Base-by-base conservation (phyloP, 2,329 filamentous ascomycete species). In the Penicillium corylophilum region DNA sequence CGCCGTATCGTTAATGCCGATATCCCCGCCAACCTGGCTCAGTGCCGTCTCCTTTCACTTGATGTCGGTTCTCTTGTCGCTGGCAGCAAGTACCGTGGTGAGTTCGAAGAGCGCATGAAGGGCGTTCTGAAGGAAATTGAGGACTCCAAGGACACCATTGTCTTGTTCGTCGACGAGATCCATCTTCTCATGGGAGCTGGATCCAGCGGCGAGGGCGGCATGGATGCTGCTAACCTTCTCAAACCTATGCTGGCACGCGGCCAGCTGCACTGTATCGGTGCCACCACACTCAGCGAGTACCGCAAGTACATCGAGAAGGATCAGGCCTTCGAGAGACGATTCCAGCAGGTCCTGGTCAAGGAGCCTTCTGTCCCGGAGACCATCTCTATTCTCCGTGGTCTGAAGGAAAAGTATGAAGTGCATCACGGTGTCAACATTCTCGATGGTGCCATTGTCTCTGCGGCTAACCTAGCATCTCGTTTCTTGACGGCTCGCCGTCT, bases 21-120 rank as follows among this genome's bases (percentile, higher is more conserved):
- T 79, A 91, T 99, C 3, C 94, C 94, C 31, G 91, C 95, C 70
- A 96, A 96, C 65, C 80, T 99, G 48, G 91, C 94, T 46, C 87
- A 90, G 53, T 99, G 94, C 82, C 94, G 89, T 72, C 81, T 99
- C 54, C 85, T 99, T 50, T 96, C 94, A 4, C 85, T 99, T 41
- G 94, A 99, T 67, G 93, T 99, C 43, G 94, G 94, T 64, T 89
- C 93, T 22, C 80, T 99, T 51, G 93, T 99, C 57, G 94, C 94
- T 52, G 94, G 94, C 62, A 96, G 91, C 83, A 99, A 99, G 77
- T 99, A 95, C 78, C 87, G 94, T 44, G 94, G 94, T 77, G 94
- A 99, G 72, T 99, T 99, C 54, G 94, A 99, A 72, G 94, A 99
- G 79, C 85, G 94, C 63, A 97, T 99, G 92, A 99, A 99, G 82